A percentile compares a stretch with the other conserved stretches of the same genome.
These are phyloP conservation scores for Pyrenula massariospora DNA, from an alignment of 495 filamentous ascomycete genomes.

Conservation along the genomic window DNA sequence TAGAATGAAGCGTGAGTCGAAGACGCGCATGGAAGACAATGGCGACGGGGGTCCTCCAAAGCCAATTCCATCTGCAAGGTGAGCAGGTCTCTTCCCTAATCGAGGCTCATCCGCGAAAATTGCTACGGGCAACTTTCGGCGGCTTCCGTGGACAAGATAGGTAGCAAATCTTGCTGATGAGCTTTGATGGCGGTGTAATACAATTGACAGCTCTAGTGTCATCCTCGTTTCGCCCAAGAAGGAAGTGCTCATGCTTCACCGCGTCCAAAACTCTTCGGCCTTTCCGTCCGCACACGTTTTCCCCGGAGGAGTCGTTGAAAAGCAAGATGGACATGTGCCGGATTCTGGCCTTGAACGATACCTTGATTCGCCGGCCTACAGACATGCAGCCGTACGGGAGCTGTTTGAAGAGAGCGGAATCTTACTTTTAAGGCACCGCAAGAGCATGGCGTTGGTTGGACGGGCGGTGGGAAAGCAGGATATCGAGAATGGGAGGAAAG, in stretches of 20 bases:
- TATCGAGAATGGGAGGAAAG: constrained; percentile 48
- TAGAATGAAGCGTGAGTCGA: too few relatives aligned
- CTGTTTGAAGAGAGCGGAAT: constrained; percentile 94
- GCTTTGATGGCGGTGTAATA: too few relatives aligned
- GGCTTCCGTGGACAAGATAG: too few relatives aligned
- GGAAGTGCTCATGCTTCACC: constrained; percentile 76
- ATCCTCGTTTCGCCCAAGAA: constrained; percentile 78
- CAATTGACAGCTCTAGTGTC: constrained; percentile 59
- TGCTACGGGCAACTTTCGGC: too few relatives aligned
- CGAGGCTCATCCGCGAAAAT: too few relatives aligned
- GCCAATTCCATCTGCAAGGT: neutral
- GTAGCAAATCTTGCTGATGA: too few relatives aligned
- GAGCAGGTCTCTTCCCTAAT: too few relatives aligned
- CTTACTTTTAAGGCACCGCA: constrained; percentile 51
- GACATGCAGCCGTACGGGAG: constrained; percentile 74
- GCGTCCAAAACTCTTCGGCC: constrained; percentile 67
- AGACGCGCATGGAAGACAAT: too few relatives aligned
- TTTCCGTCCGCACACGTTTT: constrained; percentile 94
- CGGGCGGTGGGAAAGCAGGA: constrained; percentile 42
- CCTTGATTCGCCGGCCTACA: constrained; percentile 54
- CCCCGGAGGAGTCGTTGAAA: constrained; percentile 79
- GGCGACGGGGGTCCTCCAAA: too few relatives aligned
- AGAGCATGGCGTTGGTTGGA: constrained; percentile 42
- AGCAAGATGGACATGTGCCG: constrained; percentile 50
- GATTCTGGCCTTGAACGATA: constrained; percentile 38